phyloP scores from a whole-genome alignment of 2,329 filamentous ascomycete genomes.

The Trichoderma breve region DNA sequence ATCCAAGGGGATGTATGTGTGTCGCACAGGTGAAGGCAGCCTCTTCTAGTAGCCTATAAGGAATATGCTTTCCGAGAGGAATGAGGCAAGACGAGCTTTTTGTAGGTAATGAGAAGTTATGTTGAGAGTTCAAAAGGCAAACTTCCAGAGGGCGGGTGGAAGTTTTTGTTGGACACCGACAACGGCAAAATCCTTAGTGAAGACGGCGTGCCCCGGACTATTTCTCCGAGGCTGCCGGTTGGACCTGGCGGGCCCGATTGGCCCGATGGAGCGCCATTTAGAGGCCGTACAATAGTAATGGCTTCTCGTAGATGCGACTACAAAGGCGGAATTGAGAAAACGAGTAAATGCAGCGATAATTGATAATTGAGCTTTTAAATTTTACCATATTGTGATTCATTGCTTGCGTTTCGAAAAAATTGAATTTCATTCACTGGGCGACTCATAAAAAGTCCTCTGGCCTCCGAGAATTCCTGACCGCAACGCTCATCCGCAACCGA shows the following conservation, averaged over 20 bases:
- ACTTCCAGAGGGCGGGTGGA: slow-evolving; percentile 1
- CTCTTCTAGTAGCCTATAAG: background rate
- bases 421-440: background rate
- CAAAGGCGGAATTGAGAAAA: background rate
- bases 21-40: background rate
- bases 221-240: slow-evolving; percentile 21
- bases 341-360: background rate
- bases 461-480: background rate
- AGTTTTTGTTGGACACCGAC: slow-evolving; percentile 17
- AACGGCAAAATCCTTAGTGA: slow-evolving; percentile 11
- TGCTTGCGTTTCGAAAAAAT: background rate
- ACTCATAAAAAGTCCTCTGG: background rate
- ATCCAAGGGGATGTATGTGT: background rate
- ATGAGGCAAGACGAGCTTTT: background rate
- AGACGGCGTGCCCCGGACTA: slow-evolving; percentile 17
- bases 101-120: background rate
- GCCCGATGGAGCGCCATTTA: slow-evolving; percentile 5
- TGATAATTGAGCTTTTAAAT: background rate
- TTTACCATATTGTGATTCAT: background rate
- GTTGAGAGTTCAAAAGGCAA: background rate
- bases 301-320: background rate
- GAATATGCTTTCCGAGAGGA: background rate
- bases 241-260: slow-evolving; percentile 4
- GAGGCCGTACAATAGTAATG: background rate
- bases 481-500: background rate